Evolutionary conservation across 768 basidiomycete species (phyloP).

Genomic region (Porphyrellus cyaneotinctus): DNA sequence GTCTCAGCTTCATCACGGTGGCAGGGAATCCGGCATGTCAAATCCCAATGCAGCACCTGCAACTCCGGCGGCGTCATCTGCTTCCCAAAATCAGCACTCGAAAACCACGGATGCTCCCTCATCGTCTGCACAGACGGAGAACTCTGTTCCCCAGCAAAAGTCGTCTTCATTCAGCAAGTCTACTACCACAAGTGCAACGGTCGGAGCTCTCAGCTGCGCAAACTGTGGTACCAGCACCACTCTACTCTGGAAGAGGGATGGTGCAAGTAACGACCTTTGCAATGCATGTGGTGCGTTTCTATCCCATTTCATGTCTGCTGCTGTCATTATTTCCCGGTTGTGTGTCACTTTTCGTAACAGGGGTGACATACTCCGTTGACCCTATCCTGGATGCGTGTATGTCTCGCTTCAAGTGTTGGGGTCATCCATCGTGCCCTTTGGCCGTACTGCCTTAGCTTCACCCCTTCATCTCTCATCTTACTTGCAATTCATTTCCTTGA

Average conservation of each 20-base stretch:
- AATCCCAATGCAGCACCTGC: conserved; percentile 35
- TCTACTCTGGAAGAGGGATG: conserved; percentile 85
- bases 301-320: conserved; percentile 25
- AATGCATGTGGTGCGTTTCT: conserved; percentile 83
- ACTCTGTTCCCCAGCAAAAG: conserved; percentile 25
- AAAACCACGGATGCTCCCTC: conserved; percentile 30
- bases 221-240: conserved; percentile 90
- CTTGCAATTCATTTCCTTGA: background rate
- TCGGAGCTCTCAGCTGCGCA: conserved; percentile 79
- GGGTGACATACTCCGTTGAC: conserved; percentile 20
- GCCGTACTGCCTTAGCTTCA: conserved; percentile 18
- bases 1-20: conserved; percentile 33
- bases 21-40: conserved; percentile 33
- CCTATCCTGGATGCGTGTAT: conserved; percentile 17
- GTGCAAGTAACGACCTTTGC: conserved; percentile 89
- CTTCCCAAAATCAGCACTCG: conserved; percentile 30
- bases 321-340: conserved; percentile 8
- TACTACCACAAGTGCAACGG: conserved; percentile 39
- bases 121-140: conserved; percentile 26
- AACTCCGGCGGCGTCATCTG: conserved; percentile 26
- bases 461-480: conserved; percentile 1
- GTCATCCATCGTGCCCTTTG: conserved; percentile 17
- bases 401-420: conserved; percentile 18
- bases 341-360: conserved; percentile 20
- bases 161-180: conserved; percentile 26